Base-by-base conservation (phyloP, 495 filamentous ascomycete species). In the Durotheca rogersii region DNA sequence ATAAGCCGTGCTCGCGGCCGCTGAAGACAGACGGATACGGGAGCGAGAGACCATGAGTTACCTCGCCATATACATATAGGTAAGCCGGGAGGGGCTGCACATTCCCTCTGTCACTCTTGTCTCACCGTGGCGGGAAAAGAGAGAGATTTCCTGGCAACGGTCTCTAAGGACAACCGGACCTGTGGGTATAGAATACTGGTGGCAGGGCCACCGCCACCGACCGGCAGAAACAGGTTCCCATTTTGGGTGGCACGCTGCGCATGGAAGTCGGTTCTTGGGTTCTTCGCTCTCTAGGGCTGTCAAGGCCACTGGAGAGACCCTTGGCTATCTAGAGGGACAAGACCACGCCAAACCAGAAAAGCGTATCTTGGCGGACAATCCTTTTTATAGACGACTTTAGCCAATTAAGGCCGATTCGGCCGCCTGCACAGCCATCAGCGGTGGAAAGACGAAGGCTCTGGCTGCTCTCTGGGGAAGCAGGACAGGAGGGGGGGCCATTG, bases 321-420 rank as follows among this genome's bases (percentile, higher is more conserved):
- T 30, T 15, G 32, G 34, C 27, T 16, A 47, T 32, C 49, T 34
- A 30, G 31, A 44, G 37, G 34, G 41, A 45, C 39, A 48, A 27
- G 46, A 30, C 38, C 35, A 55, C 50, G 59, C 47, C 59, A 55
- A 62, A 62, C 59, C 38, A 54, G 1, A 49, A n/a, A 51, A 51
- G 55, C 42, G 49, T 64, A 58, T 56, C 48, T 42, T 45, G 30
- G 48, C 38, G 35, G 40, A 37, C 30, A 20, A 47, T 47, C 14
- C 61, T 62, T 62, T 59, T 65, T 65, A 56, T 62, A 65, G 61
- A 59, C 12, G 21, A 41, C 21, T 44, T 38, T 48, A 39, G n/a
- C 61, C 53, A 61, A 65, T 61, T 45, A 56, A 61, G 51, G 43
- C 48, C 44, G 50, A 48, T 35, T 23, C 47, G 46, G 44, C 48